Base-by-base conservation (phyloP, 352 stramenopile species). In the Pythium dissimile region DNA sequence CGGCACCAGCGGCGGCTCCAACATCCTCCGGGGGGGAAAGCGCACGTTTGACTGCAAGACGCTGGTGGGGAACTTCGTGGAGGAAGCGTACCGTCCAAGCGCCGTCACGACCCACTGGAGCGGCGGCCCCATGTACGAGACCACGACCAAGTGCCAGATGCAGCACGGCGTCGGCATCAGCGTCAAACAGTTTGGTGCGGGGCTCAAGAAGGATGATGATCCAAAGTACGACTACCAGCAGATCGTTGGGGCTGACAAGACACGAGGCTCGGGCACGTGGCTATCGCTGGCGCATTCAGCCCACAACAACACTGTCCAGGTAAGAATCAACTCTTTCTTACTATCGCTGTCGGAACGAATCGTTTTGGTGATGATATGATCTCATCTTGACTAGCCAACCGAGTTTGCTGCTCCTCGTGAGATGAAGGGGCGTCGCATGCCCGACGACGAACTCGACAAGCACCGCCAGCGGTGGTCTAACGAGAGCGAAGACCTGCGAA, bases 11-110 rank as follows among this genome's bases (percentile, higher is more conserved):
- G 76, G 79, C 8, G 83, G 83, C 32, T 90, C 83, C 32, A 92
- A 92, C 64, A 91, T 89, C 54, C 72, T 92, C 47, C 80, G 83
- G 4, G 83, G 83, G 26, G 83, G 80, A 27, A 92, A 89, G 73
- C 76, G 78, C 37, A 72, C 78, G 46, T 92, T 80, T 37, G 77
- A 89, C 43, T 92, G 80, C 73, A 83, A 83, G 45, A 92, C 83
- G 27, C 68, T 92, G 5, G 69, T 92, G 20, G 80, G 83, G 50
- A 92, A 92, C 54, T 92, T 90, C 37, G 83, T 92, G 21, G 83
- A 92, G 49, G 83, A 92, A 51, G 61, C 82, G 24, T 89, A 88
- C 35, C 79, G 77, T 0, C 82, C 82, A 0, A 73, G 69, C 11
- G 77, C 77, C 3, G 64, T 80, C 32, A 73, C 69, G 35, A 53